Conservation (phyloP, 2,329 filamentous ascomycete genomes). For the Xylaria sp. region DNA sequence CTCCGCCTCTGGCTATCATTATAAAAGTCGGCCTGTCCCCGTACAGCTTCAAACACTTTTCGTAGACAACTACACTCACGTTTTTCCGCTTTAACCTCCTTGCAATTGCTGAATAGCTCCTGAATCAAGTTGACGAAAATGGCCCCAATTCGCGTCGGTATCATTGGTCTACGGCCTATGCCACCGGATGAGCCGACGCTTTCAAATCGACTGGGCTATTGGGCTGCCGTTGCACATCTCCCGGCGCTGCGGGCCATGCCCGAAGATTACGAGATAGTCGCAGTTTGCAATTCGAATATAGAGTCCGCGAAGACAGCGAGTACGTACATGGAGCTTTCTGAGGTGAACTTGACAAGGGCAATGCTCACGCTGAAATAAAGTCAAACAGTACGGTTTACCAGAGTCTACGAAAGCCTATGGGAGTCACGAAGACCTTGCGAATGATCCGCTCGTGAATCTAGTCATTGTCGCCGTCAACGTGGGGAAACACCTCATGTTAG, state of each 20-base stretch:
- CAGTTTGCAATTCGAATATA: slow-evolving; percentile 60
- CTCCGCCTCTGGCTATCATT: neutral
- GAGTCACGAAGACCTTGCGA: slow-evolving; percentile 55
- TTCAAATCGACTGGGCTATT: slow-evolving; percentile 41
- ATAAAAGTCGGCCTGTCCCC: slow-evolving; percentile 10
- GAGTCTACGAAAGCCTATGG: slow-evolving; percentile 54
- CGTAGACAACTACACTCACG: neutral
- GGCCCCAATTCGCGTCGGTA: slow-evolving; percentile 45
- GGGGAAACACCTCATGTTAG: slow-evolving; percentile 55
- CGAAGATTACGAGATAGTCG: slow-evolving; percentile 58
- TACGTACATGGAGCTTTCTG: slow-evolving; percentile 6
- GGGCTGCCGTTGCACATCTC: slow-evolving; percentile 54
- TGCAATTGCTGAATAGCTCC: neutral
- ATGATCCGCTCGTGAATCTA: slow-evolving; percentile 59
- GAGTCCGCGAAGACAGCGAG: slow-evolving; percentile 56
- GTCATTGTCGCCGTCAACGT: slow-evolving; percentile 59
- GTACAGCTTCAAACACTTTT: neutral
- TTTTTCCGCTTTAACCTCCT: neutral
- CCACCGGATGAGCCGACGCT: slow-evolving; percentile 10
- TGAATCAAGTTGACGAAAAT: slow-evolving; percentile 33
- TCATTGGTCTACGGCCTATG: slow-evolving; percentile 42
- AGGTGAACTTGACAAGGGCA: too few species aligned
- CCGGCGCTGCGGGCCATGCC: slow-evolving; percentile 49
- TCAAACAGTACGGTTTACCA: slow-evolving; percentile 54
- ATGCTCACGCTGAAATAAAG: slow-evolving; percentile 20